Percentiles rank a stretch among this genome's conserved stretches.
Evolutionary conservation across 2,329 filamentous ascomycete species (phyloP).

Genomic region (Beauveria rudraprayagi): DNA sequence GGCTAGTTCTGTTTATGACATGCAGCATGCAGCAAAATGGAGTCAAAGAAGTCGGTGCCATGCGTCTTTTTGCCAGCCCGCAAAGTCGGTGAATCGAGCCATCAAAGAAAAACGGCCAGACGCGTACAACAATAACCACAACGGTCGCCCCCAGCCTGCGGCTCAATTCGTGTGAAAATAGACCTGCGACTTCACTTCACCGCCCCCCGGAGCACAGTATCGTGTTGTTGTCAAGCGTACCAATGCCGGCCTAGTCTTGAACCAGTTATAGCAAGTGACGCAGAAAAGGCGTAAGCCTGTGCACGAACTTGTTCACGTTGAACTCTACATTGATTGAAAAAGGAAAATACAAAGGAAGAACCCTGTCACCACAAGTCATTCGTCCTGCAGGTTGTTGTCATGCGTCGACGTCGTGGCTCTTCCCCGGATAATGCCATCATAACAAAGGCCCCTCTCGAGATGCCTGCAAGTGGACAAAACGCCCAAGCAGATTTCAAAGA

Average conservation of each 20-base stretch:
- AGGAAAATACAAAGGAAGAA: not conserved
- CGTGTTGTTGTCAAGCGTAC: no score
- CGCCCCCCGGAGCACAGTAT: not conserved
- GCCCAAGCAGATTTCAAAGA: no score
- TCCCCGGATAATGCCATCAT: not conserved
- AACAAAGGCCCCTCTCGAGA: no score
- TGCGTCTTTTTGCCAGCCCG: not conserved
- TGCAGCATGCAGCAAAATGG: not conserved
- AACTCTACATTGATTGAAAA: not conserved
- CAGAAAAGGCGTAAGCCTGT: not conserved
- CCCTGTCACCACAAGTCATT: no score
- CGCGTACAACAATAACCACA: no score
- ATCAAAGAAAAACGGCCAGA: not conserved
- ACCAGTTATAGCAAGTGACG: not conserved
- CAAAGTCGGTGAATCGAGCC: not conserved
- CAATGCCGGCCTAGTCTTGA: no score
- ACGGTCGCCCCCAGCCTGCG: no score
- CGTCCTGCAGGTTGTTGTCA: not conserved
- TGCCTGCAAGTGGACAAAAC: no score
- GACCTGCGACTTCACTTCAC: no score
- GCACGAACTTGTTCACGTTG: not conserved
- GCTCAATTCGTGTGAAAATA: no score
- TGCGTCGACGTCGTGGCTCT: not conserved
- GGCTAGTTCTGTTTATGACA: not conserved
- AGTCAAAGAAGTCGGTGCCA: not conserved